Conservation (phyloP, 495 filamentous ascomycete species). For the Annulohypoxylon nitens region DNA sequence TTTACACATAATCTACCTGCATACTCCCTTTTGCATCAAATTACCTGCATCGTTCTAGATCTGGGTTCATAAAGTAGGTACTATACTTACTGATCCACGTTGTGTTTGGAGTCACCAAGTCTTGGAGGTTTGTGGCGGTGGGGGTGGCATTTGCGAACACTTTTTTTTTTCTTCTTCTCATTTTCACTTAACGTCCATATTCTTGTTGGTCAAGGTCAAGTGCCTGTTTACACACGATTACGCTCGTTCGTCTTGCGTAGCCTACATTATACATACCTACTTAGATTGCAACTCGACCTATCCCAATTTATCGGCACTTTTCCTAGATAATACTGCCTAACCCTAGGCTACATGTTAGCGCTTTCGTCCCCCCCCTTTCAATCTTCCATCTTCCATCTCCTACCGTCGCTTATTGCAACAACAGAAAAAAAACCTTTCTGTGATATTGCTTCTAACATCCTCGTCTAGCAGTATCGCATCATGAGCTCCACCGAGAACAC, state of each 20-base stretch:
- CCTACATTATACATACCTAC: constrained; percentile 6
- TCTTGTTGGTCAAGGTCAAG: constrained; percentile 10
- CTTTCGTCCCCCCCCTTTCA: not conserved
- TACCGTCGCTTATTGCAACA: not conserved
- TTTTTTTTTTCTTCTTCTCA: not conserved
- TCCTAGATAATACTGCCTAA: not conserved
- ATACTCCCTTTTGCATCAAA: constrained; percentile 34
- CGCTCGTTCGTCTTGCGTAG: not conserved
- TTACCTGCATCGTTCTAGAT: constrained; percentile 40
- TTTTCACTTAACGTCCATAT: not conserved
- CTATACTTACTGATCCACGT: not conserved
- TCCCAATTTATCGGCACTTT: not conserved
- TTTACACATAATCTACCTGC: constrained; percentile 30
- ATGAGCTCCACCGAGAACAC: constrained; percentile 61
- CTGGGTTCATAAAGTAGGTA: constrained; percentile 28
- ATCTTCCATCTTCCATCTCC: not conserved
- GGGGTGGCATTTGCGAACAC: constrained; percentile 31
- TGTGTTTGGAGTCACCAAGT: constrained; percentile 18
- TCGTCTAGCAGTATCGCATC: constrained; percentile 40
- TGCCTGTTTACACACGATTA: not conserved
- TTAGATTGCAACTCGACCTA: not conserved
- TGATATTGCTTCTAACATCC: constrained; percentile 30
- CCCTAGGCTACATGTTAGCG: constrained; percentile 3
- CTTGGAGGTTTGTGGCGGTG: constrained; percentile 28
- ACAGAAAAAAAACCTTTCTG: constrained; percentile 7